Percentiles rank a stretch among this genome's conserved stretches.
Evolutionary conservation across 2,329 filamentous ascomycete species (phyloP).

Genomic region (Trichoderma aggressivum): DNA sequence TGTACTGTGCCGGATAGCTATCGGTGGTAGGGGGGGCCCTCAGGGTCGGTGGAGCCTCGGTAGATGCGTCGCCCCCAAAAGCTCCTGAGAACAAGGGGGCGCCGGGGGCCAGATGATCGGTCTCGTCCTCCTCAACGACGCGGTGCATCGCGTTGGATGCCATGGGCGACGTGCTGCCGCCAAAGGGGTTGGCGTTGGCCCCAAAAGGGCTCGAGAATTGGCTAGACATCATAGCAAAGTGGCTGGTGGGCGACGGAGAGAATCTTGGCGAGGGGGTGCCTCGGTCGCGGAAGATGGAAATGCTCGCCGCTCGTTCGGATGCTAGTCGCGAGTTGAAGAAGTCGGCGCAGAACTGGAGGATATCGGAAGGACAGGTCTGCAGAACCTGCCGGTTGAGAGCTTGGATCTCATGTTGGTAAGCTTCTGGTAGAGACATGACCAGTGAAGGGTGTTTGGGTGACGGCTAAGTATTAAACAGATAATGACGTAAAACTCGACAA

Average conservation of each 20-base stretch:
- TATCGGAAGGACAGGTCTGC: slow-evolving; percentile 57
- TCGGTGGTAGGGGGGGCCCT: slow-evolving; percentile 55
- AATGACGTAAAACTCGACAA: slow-evolving; percentile 13
- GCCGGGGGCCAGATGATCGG: slow-evolving; percentile 64
- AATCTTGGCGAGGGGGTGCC: slow-evolving; percentile 12
- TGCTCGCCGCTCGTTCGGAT: slow-evolving; percentile 51
- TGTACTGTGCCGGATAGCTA: slow-evolving; percentile 87
- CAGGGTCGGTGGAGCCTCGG: slow-evolving; percentile 46
- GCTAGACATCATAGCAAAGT: slow-evolving; percentile 59
- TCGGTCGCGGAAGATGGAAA: slow-evolving; percentile 15
- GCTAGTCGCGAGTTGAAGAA: slow-evolving; percentile 64
- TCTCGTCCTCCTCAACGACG: slow-evolving; percentile 77
- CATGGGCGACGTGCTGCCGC: slow-evolving; percentile 49
- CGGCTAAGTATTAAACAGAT: slow-evolving; percentile 4
- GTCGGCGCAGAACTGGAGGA: slow-evolving; percentile 68
- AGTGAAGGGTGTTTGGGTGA: slow-evolving; percentile 2
- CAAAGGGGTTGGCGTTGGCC: slow-evolving; percentile 70
- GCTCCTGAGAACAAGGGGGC: slow-evolving; percentile 47
- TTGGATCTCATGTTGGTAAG: slow-evolving; percentile 61
- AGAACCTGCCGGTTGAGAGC: slow-evolving; percentile 60
- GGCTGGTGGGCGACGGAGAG: neutral
- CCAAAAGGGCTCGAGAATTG: slow-evolving; percentile 73
- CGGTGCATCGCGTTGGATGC: slow-evolving; percentile 41
- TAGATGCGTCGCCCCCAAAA: slow-evolving; percentile 51
- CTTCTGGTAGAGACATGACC: slow-evolving; percentile 46